Conservation (phyloP, 495 filamentous ascomycete species). For the Hyaloscypha bicolor region DNA sequence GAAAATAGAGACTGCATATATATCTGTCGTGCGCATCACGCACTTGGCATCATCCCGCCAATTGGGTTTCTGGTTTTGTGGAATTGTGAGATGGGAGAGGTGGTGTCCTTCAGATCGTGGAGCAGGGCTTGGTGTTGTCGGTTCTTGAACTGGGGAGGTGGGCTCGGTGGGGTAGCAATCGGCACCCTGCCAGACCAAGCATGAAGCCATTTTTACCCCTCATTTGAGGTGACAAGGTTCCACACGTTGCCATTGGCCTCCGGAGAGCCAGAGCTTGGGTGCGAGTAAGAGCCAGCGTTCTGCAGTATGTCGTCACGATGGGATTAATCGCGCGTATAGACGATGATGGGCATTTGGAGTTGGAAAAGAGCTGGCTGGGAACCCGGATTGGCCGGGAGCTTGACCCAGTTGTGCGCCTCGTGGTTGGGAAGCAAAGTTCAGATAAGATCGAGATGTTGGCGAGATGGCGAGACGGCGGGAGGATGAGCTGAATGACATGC, state of each 20-base stretch:
- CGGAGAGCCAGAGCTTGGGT: background rate
- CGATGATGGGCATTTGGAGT: background rate
- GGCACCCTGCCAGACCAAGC: background rate
- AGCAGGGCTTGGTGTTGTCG: slow-evolving; percentile 3
- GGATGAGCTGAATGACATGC: slow-evolving; percentile 1
- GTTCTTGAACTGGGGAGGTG: background rate
- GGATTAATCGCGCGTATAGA: slow-evolving; percentile 21
- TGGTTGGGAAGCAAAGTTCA: background rate
- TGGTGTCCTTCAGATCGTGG: background rate
- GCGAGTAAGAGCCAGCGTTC: background rate
- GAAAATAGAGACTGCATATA: background rate
- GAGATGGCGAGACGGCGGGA: too few species aligned
- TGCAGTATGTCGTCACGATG: background rate
- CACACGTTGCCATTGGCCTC: background rate
- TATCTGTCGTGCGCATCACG: background rate
- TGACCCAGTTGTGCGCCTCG: background rate
- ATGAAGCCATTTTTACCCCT: slow-evolving; percentile 3
- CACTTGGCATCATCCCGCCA: background rate
- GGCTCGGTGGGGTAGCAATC: background rate
- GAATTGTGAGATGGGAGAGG: background rate
- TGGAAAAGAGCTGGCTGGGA: background rate
- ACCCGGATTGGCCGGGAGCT: slow-evolving; percentile 1
- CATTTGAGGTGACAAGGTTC: background rate
- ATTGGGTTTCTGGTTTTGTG: background rate
- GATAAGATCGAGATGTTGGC: background rate